Base-by-base conservation (phyloP, 495 filamentous ascomycete species). In the Penicillium cataractarum region DNA sequence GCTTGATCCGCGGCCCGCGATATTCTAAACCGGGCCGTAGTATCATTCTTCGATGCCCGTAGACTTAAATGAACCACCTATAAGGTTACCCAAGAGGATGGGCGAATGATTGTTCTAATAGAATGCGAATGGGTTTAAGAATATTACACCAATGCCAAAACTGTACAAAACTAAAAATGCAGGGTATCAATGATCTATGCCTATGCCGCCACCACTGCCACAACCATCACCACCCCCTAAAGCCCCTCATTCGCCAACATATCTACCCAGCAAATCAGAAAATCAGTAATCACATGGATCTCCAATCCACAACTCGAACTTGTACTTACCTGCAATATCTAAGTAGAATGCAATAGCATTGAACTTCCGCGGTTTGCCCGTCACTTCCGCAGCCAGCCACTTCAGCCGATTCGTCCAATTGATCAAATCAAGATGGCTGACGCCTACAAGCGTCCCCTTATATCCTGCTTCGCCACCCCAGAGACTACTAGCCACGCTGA, bases 301-400 rank as follows among this genome's bases (percentile, higher is more conserved):
- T 6, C 6, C 19, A 51, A 40, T 35, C 26, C 21, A 13, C 3
- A 7, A 44, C 12, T 9, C 2, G 29, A 17, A 22, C 3, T 17
- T 56, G 32, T 53, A 32, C 60, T 68, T 79, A 89, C 88, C 88
- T 57, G 89, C 88, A 73, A 97, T 95, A 66, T 90, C 90, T 31
- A 97, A 85, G 70, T 98, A 98, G 68, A 98, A 97, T 0, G 94
- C 93, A 65, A 97, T 89, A 4, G 93, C 94, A 69, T 98, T 98
- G 78, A 98, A 97, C 90, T 87, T 90, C 64, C 82, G 80, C 70
- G 84, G 85, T 53, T 86, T 86, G 6, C 92, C 90, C 60, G 86
- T 86, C 67, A 89, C 76, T 64, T 88, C 82, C 64, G 85, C 86
- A 19, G 89, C 69, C 39, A 87, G 81, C 86, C 87, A 96, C 62